A percentile compares a stretch with the other conserved stretches of the same genome.
Conservation (phyloP, 2,329 filamentous ascomycete genomes). For the Colletotrichum paranaense region DNA sequence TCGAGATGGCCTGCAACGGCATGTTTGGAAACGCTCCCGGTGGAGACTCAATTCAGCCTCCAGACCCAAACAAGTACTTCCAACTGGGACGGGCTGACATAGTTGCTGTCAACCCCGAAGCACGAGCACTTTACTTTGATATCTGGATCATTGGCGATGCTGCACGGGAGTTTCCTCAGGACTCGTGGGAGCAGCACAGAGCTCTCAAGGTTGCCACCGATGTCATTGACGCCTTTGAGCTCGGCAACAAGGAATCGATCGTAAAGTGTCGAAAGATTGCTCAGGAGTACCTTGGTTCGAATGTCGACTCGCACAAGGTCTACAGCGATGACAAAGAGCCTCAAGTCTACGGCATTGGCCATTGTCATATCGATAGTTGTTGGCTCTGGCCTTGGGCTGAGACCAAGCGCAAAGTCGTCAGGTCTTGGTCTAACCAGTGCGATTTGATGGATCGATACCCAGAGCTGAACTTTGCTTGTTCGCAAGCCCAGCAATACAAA, state of each 20-base stretch:
- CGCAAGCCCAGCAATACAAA: constrained; percentile 97
- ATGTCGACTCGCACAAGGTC: constrained; percentile 85
- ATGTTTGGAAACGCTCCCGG: constrained; percentile 96
- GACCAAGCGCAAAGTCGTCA: constrained; percentile 94
- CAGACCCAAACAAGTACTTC: constrained; percentile 86
- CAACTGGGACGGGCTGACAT: constrained; percentile 83
- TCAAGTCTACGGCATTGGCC: constrained; percentile 88
- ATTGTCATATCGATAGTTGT: constrained; percentile 98
- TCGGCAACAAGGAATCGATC: constrained; percentile 82
- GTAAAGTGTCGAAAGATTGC: constrained; percentile 85
- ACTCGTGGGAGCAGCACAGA: constrained; percentile 90
- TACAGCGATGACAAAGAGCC: constrained; percentile 81
- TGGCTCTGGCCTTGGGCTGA: constrained; percentile 99
- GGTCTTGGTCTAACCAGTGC: constrained; percentile 97
- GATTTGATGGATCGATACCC: constrained; percentile 95
- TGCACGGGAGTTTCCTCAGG: constrained; percentile 87
- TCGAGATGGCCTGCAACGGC: constrained; percentile 98
- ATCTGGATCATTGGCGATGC: constrained; percentile 97
- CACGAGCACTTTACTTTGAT: constrained; percentile 86
- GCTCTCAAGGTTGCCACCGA: constrained; percentile 85
- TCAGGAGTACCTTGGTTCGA: constrained; percentile 81
- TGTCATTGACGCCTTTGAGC: constrained; percentile 91
- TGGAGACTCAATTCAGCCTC: constrained; percentile 89
- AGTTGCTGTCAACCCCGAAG: constrained; percentile 87
- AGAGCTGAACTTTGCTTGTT: constrained; percentile 91